Base-by-base conservation (phyloP, 169 alveolate species). In the Cryptosporidium felis region DNA sequence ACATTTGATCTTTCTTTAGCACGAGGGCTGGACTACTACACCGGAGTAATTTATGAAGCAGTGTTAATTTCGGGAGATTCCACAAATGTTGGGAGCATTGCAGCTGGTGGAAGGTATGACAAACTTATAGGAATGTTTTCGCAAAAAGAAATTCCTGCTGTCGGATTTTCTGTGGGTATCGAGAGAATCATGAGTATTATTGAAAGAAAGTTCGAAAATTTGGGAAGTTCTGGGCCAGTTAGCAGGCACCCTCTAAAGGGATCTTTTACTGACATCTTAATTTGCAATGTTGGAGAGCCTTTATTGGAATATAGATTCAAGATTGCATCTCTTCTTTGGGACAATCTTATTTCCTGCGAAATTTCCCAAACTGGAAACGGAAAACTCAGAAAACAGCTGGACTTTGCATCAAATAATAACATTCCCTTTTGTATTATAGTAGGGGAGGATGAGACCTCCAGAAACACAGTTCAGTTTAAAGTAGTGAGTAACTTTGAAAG, bases 101-200 rank as follows among this genome's bases (percentile, higher is more conserved):
- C 97, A n/a, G 99, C 98, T 8, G 99, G 99, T 12, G 99, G 99
- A 9, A 89, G 99, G 65, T 97, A 97, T 81, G 99, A 97, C 81
- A 94, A 92, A 23, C 91, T 97, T 34, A 95, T 97, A 30, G 97
- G 98, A 23, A 94, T 94, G 94, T 94, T 96, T 79, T 88, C 96
- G 42, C 93, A 94, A 28, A 93, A 94, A 62, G 79, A 82, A 32
- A 91, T 95, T 28, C 99, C 99, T 10, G 96, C 99, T 6, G 98
- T 97, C 14, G 99, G 99, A 23, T 95, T 96, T 58, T 94, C 98
- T 46, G 92, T 97, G 6, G 99, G 99, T 14, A 94, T 96, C 23
- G 99, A 97, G 79, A 89, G 99, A 62, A 91, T 97, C 40, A 94
- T 96, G 91, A 92, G 93, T 40, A 94, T 95, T n/a, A 66, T 93